These are phyloP conservation scores for Oidiodendron maius DNA, from an alignment of 495 filamentous ascomycete species.

Conservation along the genomic window DNA sequence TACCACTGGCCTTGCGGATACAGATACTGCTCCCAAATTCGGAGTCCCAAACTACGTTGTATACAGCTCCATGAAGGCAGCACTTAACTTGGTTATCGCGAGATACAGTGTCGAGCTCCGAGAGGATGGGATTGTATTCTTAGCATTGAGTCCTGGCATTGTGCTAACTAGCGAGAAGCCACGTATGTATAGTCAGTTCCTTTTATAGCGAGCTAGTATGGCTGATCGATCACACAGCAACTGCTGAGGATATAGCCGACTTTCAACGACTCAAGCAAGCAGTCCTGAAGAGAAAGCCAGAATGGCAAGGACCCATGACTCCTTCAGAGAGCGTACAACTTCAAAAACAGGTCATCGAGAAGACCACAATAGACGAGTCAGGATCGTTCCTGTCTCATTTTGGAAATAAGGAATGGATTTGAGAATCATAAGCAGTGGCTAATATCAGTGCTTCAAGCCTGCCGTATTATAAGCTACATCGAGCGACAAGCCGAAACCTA, in stretches of 20 bases:
- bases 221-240: too few relatives aligned
- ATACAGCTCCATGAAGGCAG: slow-evolving; percentile 39
- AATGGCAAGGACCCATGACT: slow-evolving; percentile 40
- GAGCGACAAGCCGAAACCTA: too few relatives aligned
- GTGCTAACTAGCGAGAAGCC: slow-evolving; percentile 24
- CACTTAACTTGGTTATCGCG: slow-evolving; percentile 36
- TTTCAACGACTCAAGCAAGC: slow-evolving; percentile 25
- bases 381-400: slow-evolving; percentile 49
- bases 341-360: slow-evolving; percentile 34
- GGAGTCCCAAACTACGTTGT: slow-evolving; percentile 21
- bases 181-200: too few relatives aligned
- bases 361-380: slow-evolving; percentile 39
- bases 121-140: slow-evolving; percentile 27
- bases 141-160: slow-evolving; percentile 30
- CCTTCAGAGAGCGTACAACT: slow-evolving; percentile 35
- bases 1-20: slow-evolving; percentile 35
- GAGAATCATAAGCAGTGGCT: too few relatives aligned
- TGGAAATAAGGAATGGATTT: slow-evolving; percentile 47
- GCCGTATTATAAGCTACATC: too few relatives aligned
- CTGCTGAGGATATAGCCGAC: slow-evolving; percentile 29
- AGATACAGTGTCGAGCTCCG: slow-evolving; percentile 32
- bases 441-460: too few relatives aligned
- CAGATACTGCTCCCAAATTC: slow-evolving; percentile 26
- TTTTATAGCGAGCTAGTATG: too few relatives aligned
- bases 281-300: slow-evolving; percentile 37